These are phyloP conservation scores for Ampelocalamus luodianensis DNA, from an alignment of 176 grass and related monocot species.

Conservation along the genomic window DNA sequence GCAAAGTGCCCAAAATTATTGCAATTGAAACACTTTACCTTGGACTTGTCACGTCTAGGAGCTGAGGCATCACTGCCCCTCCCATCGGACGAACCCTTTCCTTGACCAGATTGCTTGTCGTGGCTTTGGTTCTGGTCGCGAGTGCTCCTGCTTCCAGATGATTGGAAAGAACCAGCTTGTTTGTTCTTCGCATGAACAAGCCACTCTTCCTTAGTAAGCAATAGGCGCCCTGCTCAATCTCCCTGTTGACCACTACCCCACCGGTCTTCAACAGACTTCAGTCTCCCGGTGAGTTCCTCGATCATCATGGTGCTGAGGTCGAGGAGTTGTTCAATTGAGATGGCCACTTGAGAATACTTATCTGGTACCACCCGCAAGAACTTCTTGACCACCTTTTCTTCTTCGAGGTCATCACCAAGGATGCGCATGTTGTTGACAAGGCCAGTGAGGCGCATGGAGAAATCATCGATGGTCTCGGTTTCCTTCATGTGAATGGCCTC, in stretches of 20 bases:
- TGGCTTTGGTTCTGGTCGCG: fast-evolving
- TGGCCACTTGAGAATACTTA: not conserved
- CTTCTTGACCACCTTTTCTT: not conserved
- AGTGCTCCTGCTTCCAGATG: fast-evolving
- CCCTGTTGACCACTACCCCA: fast-evolving
- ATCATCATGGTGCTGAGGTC: not conserved
- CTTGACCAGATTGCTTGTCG: too few relatives aligned
- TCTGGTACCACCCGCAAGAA: not conserved
- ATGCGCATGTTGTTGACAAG: not conserved
- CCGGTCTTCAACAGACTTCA: not conserved
- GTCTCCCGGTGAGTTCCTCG: not conserved
- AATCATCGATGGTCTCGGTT: not conserved
- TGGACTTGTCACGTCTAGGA: too few relatives aligned
- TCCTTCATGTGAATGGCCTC: not conserved
- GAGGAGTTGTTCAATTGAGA: not conserved
- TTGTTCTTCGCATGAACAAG: too few relatives aligned
- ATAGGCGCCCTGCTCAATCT: fast-evolving
- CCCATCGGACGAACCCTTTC: fast-evolving
- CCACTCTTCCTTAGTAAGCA: not conserved
- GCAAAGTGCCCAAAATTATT: too few relatives aligned
- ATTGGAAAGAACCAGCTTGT: fast-evolving
- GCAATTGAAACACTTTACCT: too few relatives aligned
- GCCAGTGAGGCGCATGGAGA: not conserved
- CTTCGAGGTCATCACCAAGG: fast-evolving
- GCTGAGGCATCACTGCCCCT: not conserved